Evolutionary conservation across 495 filamentous ascomycete species (phyloP), one percentile per base, ranked within the genome.

Genomic region (Penicillium ucsense): DNA sequence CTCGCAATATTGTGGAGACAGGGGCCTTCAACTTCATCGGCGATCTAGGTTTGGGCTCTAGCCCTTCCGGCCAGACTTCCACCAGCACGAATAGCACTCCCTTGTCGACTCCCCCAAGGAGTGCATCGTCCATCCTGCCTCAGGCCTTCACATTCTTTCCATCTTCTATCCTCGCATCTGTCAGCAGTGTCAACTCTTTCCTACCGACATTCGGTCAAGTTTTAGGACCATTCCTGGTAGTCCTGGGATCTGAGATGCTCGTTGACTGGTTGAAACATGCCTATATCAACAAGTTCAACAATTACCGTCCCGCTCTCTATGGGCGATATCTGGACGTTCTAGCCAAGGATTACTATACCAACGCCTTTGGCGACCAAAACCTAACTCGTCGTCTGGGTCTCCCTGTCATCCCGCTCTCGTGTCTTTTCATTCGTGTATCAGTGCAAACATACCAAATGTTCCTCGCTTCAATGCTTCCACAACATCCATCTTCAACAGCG

Each of bases 371-470:
- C 0, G 86, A 94, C 38, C 91, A 88, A 45, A 89, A 86, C 47
- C 73, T 99, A 2, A 95, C 88, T 6, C 85, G 88, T 43, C 83
- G 92, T 11, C 76, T 99, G 9, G 92, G 92, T 29, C 77, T 99
- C 2, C 92, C 92, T 0, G 83, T 99, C 31, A 82, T 99, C 43
- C 92, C 92, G 0, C 72, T 99, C 10, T 86, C 89, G 5, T 95
- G 88, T 56, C 85, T 99, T 44, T 97, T 97, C 68, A 90, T 99
- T 61, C 83, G 92, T 30, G 86, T 94, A 34, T 88, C 86, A 3
- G 77, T 97, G 12, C 92, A 99, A 63, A 96, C 90, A 8, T 99
- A 99, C 66, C 86, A 96, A 65, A 96, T 96, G 90, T 94, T 97
- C 66, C 78, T 97, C 8, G 85, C 90, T 5, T 88, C 86, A 0